phyloP scores from a whole-genome alignment of 2,329 filamentous ascomycete species.

The Aspergillus sp. region DNA sequence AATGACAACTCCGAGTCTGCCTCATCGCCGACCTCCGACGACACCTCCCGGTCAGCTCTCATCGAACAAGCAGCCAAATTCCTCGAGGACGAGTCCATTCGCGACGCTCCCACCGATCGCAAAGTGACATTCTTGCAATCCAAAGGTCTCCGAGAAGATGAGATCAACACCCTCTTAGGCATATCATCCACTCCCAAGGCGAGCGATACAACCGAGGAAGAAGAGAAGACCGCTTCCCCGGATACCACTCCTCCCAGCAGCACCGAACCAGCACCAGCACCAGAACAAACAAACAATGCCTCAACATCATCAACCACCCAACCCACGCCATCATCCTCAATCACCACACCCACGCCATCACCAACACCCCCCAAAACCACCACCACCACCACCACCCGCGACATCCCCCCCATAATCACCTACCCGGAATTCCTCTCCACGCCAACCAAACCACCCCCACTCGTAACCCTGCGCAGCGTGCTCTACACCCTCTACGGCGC shows the following conservation, averaged over 20 bases:
- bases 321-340: constrained; percentile 15
- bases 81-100: constrained; percentile 72
- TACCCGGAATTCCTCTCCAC: constrained; percentile 67
- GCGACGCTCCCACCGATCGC: constrained; percentile 66
- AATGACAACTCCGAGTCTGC: constrained; percentile 34
- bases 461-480: constrained; percentile 60
- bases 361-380: constrained; percentile 17
- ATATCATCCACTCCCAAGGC: constrained; percentile 37
- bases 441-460: constrained; percentile 59
- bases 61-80: constrained; percentile 74
- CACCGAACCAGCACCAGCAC: neutral
- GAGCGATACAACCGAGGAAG: constrained; percentile 22
- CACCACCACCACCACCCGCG: constrained; percentile 32
- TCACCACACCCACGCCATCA: constrained; percentile 13
- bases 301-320: neutral
- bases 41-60: constrained; percentile 37
- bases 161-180: constrained; percentile 69
- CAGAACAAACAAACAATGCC: neutral
- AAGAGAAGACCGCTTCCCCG: constrained; percentile 7
- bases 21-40: constrained; percentile 30
- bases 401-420: constrained; percentile 64
- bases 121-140: constrained; percentile 75
- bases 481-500: constrained; percentile 60
- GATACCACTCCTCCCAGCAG: constrained; percentile 11
- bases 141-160: constrained; percentile 69